Evolutionary conservation across 805 yeast genomes (phyloP).

Genomic region (Pachysolen tannophilus): DNA sequence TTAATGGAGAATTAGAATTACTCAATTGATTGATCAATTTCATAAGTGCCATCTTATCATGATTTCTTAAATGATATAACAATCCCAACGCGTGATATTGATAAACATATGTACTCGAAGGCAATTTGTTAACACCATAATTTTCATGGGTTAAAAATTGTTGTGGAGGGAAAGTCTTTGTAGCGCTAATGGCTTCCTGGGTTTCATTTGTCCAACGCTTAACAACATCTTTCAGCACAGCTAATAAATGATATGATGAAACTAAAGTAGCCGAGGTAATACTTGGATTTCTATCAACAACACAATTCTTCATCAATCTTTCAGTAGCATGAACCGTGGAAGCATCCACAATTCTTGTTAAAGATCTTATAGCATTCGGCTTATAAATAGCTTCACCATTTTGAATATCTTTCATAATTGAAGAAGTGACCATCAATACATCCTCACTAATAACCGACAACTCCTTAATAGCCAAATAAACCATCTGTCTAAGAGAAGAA

Average conservation of each 20-base stretch:
- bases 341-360: constrained; percentile 83
- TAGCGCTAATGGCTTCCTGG: constrained; percentile 75
- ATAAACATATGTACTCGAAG: constrained; percentile 70
- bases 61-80: constrained; percentile 78
- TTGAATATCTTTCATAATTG: constrained; percentile 97
- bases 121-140: constrained; percentile 46
- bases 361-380: constrained; percentile 91
- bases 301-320: constrained; percentile 83
- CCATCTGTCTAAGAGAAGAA: constrained; percentile 82
- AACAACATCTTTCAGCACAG: constrained; percentile 85
- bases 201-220: constrained; percentile 92
- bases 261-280: constrained; percentile 92
- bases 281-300: constrained; percentile 83
- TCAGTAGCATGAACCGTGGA: constrained; percentile 90
- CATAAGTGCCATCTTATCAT: constrained; percentile 89
- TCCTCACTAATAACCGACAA: constrained; percentile 79
- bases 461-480: constrained; percentile 90
- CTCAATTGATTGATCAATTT: constrained; percentile 78
- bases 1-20: constrained; percentile 49
- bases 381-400: constrained; percentile 78
- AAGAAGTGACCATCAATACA: constrained; percentile 94
- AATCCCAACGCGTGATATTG: constrained; percentile 96
- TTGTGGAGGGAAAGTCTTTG: constrained; percentile 41
- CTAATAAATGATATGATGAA: constrained; percentile 82
- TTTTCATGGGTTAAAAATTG: constrained; percentile 48